Evolutionary conservation across 2,329 filamentous ascomycete species (phyloP).

Genomic region (Botrytis fabae): DNA sequence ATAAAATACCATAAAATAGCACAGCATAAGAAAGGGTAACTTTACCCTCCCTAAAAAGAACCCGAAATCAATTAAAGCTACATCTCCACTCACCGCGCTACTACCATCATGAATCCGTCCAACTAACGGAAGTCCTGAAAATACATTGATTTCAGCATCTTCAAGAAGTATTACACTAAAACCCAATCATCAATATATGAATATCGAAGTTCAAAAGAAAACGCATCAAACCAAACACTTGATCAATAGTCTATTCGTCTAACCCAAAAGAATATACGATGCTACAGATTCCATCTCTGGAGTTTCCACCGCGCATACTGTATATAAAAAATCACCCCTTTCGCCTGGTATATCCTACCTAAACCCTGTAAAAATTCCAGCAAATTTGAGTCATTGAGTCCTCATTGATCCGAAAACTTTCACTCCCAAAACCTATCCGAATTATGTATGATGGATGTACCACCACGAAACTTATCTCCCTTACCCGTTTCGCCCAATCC

Average conservation of each 20-base stretch:
- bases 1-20: too few species aligned
- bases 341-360: slow-evolving; percentile 3
- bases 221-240: neutral
- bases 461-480: neutral
- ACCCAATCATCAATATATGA: neutral
- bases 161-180: neutral
- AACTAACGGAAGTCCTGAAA: neutral
- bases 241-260: neutral
- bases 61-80: neutral
- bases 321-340: neutral
- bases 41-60: neutral
- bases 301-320: neutral
- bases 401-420: neutral
- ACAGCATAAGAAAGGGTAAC: accelerated
- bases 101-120: neutral
- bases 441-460: neutral
- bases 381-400: neutral
- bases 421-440: neutral
- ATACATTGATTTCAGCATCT: neutral
- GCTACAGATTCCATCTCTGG: neutral
- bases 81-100: too few species aligned
- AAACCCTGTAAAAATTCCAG: neutral
- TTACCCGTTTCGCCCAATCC: neutral
- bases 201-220: neutral
- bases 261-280: neutral